Evolutionary conservation across 805 yeast genomes (phyloP), one percentile per base, ranked within the genome.

Genomic region (Saturnispora sanitii): DNA sequence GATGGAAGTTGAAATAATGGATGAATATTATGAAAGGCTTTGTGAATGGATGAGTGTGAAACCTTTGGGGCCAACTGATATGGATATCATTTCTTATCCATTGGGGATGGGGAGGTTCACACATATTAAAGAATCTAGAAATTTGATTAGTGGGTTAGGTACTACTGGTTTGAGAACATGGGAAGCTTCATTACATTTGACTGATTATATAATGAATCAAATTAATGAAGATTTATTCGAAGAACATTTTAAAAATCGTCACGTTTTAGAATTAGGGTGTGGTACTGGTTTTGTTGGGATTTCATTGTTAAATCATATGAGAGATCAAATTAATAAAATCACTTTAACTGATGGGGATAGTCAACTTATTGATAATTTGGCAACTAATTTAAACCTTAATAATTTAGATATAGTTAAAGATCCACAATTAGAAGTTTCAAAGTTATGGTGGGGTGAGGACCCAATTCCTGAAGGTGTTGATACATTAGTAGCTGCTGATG

Each of bases 141-240:
- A 69, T 40, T 46, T 82, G 39, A 73, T 82, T 12, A 72, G 83
- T 28, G 85, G 84, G 1, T 55, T 62, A n/a, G 94, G 94, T 4
- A 80, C 94, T 1, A 90, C 96, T 0, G 96, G 96, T 0, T 61
- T 77, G 41, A 65, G 96, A 31, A 90, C 96, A 1, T 88, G 96
- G 97, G 96, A 86, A 54, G 96, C 95, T 2, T 82, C 95, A 0
- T 49, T 83, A 6, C 84, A 66, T 40, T 59, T 90, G 6, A 63
- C 81, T 1, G 68, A 76, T 29, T 80, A 62, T 49, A 49, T 83
- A 13, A 47, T 63, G 1, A 42, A 40, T 17, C 15, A 33, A 7
- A 17, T 21, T 26, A 43, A 37, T 11, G 16, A n/a, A 22, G 35
- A 35, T 6, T 19, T 32, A 9, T 21, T 21, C 1, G 35, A 42